These are phyloP conservation scores for Pythium monospermum DNA, from an alignment of 352 stramenopile species.

Conservation along the genomic window DNA sequence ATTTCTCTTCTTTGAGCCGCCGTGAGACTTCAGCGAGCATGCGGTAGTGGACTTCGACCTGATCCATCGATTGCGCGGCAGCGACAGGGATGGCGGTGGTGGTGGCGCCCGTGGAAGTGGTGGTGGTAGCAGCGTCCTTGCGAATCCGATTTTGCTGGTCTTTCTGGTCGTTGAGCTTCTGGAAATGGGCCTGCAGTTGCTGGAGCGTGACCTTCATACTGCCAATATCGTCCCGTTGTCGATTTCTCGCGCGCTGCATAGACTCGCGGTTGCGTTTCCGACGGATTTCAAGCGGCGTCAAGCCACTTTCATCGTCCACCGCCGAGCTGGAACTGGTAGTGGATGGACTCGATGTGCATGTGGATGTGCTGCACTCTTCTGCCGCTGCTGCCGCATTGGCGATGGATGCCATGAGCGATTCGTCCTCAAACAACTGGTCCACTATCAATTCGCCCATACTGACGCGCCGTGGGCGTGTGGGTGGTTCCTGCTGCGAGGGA, in stretches of 20 bases:
- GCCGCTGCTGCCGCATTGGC: not conserved
- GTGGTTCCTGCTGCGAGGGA: too few relatives aligned
- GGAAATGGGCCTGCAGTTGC: slow-evolving; percentile 16
- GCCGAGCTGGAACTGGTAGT: too few relatives aligned
- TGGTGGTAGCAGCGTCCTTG: not conserved
- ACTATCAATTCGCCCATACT: too few relatives aligned
- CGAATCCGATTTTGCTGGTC: slow-evolving; percentile 10
- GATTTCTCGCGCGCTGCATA: slow-evolving; percentile 23
- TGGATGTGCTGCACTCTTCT: too few relatives aligned
- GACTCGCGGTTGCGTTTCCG: slow-evolving; percentile 30
- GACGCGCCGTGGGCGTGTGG: too few relatives aligned
- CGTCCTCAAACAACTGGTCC: not conserved
- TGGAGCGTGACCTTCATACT: slow-evolving; percentile 20
- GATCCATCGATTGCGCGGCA: not conserved
- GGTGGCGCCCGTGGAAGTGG: too few relatives aligned
- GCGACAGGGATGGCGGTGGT: not conserved
- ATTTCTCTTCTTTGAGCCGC: slow-evolving; percentile 56
- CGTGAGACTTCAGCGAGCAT: slow-evolving; percentile 48
- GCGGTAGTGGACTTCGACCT: slow-evolving; percentile 42
- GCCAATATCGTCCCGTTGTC: slow-evolving; percentile 20
- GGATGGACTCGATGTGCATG: too few relatives aligned
- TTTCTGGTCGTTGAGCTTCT: slow-evolving; percentile 15
- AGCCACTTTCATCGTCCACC: slow-evolving; percentile 12
- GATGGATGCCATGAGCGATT: not conserved
- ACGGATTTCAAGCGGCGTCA: slow-evolving; percentile 23